Evolutionary conservation across 768 basidiomycete genomes (phyloP), one percentile per base, ranked within the genome.

Genomic region (Collybiopsis luxurians): DNA sequence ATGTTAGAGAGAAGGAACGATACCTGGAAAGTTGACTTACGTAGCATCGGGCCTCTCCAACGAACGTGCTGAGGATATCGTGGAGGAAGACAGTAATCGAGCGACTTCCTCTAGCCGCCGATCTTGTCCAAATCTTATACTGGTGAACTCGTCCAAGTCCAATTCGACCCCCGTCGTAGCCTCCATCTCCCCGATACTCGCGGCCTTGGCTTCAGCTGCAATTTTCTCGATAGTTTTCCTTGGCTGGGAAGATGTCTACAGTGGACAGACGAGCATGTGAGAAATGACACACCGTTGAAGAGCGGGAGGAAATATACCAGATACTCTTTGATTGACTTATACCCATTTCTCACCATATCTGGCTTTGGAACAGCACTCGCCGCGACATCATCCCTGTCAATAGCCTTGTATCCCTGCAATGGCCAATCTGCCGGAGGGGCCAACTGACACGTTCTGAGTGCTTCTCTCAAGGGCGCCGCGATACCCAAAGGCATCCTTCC

Each of bases 101-200:
- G 89, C 87, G 3, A 96, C 94, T 67, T 99, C 97, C 44, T 95
- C 90, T 30, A 99, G 68, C 36, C 96, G 80, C 19, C 89, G 81
- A 71, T 99, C 97, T 60, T 91, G 85, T 6, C 90, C 90, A 65
- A 98, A 98, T 3, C 96, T 84, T 48, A 95, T 89, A 51, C 85
- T 84, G 0, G 90, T 83, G 71, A 90, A 89, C 48, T 89, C 86
- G 46, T 87, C 82, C 36, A 86, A 69, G 49, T 85, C 83, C 4
- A 92, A 71, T 55, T 92, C 90, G 9, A 90, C 86, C 0, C 90
- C 90, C 5, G 89, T 80, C 13, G 84, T 77, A 3, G 76, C 73
- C 51, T 83, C 79, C 1, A 82, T 67, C 61, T 89, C 85, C 40
- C 82, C 85, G 4, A 71, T 66, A 34, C 79, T 81, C 9, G 82